Evolutionary conservation across 176 grass and related monocot genomes (phyloP), one percentile per base, ranked within the genome.

Genomic region (Lolium perenne): DNA sequence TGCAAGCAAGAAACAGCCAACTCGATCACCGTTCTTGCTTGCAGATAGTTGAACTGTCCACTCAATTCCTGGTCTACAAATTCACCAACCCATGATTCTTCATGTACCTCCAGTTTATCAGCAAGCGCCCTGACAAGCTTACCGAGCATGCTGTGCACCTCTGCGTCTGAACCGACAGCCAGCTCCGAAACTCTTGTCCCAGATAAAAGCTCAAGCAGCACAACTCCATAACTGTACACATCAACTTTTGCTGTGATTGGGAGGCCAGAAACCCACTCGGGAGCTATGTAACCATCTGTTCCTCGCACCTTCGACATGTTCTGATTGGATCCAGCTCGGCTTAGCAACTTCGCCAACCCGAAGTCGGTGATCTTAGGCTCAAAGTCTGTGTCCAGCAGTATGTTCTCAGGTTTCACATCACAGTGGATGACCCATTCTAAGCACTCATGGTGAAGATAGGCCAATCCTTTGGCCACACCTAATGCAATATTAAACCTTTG

Each of bases 361-460:
- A 86, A 89, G 67, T 89, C 82, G 1, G 88, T 26, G 17, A 89
- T 89, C 72, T 89, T 85, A 2, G 82, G 88, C 16, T 86, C 71
- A 4, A 89, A 68, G 18, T 86, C 43, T 17, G 38, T 23, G 47
- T 81, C 88, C 82, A 90, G 16, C 45, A 86, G 32, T n/a, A 90
- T 90, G 16, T 90, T 90, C 83, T 80, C 83, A 26, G 88, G 88
- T 21, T 86, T 90, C 88, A 90, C 57, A 47, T 90, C 77, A 49
- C 88, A 86, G 58, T 90, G 91, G 56, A 91, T 80, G 21, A 91
- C 85, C 85, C 89, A 81, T 66, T 91, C 85, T 3, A 87, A 60
- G 41, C 85, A 91, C 57, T 91, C 85, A 18, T 91, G 89, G 18
- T 91, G 89, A 43, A 91, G 85, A 81, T 91, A 91, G n/a, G 89